Conservation (phyloP, 768 basidiomycete genomes). For the Psilocybe cubensis region DNA sequence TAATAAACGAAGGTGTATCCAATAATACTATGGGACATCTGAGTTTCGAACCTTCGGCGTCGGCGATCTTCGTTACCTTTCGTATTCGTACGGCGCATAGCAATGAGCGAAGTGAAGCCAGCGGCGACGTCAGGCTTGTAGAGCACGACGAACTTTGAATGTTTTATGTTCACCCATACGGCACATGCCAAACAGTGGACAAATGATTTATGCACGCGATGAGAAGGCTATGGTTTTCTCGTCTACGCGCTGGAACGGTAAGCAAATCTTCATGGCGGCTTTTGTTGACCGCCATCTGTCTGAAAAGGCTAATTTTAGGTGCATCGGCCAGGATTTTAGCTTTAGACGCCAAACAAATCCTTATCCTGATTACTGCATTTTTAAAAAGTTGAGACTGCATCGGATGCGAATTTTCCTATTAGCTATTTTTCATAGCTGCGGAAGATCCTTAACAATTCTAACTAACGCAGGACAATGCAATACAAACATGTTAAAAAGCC, state of each 20-base stretch:
- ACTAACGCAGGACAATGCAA: not conserved
- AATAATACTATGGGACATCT: not conserved
- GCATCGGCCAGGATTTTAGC: not conserved
- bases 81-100: not conserved
- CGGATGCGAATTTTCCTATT: not conserved
- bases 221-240: too few relatives aligned
- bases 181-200: not conserved
- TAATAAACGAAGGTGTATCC: conserved; percentile 7
- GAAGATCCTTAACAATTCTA: not conserved
- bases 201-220: too few relatives aligned
- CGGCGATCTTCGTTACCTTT: conserved; percentile 7
- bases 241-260: too few relatives aligned
- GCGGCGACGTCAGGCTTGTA: not conserved
- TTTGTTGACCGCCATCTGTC: not conserved
- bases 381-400: not conserved
- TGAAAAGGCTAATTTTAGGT: not conserved
- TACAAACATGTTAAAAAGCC: not conserved
- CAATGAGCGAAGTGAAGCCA: not conserved
- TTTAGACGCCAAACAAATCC: not conserved
- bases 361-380: not conserved
- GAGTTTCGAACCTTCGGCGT: conserved; percentile 7
- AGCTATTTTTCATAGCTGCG: not conserved
- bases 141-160: conserved; percentile 8
- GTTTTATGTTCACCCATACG: not conserved
- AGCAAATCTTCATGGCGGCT: not conserved